Conservation (phyloP, 2,329 filamentous ascomycete species). For the Hymenoscyphus linearis region DNA sequence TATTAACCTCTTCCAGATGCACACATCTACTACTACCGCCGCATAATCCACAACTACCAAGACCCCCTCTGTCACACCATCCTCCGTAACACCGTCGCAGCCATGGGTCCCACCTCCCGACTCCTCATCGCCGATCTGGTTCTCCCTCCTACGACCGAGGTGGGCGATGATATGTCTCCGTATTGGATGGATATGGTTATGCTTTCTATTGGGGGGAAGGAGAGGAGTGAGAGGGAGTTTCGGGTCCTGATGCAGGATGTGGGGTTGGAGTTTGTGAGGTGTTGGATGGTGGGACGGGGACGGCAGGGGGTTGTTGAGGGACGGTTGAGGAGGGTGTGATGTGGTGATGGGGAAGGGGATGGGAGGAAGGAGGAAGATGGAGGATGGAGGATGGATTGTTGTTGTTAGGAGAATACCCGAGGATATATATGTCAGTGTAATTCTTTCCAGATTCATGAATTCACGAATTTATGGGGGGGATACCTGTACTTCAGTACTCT, state of each 20-base stretch:
- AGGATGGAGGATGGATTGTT: background rate
- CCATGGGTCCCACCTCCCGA: slow-evolving; percentile 29
- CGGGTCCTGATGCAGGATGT: slow-evolving; percentile 10
- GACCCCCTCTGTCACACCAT: slow-evolving; percentile 22
- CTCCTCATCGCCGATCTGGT: slow-evolving; percentile 28
- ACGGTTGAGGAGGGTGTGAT: background rate
- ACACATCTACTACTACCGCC: slow-evolving; percentile 30
- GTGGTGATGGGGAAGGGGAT: background rate
- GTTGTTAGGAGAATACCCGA: too few species aligned
- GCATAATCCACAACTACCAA: slow-evolving; percentile 34
- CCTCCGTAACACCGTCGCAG: slow-evolving; percentile 22
- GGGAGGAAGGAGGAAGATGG: background rate
- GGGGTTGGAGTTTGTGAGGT: slow-evolving; percentile 16
- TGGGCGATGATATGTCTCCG: slow-evolving; percentile 26
- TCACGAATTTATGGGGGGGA: too few species aligned
- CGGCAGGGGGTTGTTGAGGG: slow-evolving; percentile 17
- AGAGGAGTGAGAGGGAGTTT: slow-evolving; percentile 29
- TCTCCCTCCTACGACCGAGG: slow-evolving; percentile 22
- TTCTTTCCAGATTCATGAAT: too few species aligned
- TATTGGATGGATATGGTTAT: slow-evolving; percentile 35
- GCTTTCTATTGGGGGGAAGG: slow-evolving; percentile 29
- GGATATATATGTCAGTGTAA: too few species aligned
- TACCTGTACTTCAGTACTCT: too few species aligned
- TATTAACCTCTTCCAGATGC: slow-evolving; percentile 17
- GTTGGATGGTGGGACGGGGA: slow-evolving; percentile 16